Evolutionary conservation across 768 basidiomycete species (phyloP), one percentile per base, ranked within the genome.

Genomic region (Calocybe cyanea): DNA sequence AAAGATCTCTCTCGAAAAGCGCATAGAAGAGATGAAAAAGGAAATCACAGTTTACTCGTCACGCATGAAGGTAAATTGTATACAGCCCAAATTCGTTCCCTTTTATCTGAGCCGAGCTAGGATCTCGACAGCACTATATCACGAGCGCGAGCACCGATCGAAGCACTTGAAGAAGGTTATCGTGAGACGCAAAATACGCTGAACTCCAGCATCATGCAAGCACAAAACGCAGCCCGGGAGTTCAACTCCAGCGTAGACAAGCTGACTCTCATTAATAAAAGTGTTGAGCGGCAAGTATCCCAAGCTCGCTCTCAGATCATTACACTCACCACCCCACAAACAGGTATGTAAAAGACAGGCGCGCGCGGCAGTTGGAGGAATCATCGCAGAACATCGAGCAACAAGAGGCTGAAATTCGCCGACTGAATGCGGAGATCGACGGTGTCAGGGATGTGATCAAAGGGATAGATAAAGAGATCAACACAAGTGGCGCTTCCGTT

Each of bases 341-440:
- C 40, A 95, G 92, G 50, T 92, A 93, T 61, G 71, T 85, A 45
- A 79, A 80, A 41, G 81, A 84, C 32, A 84, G 81, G 55, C 78
- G 81, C 24, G 77, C 71, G 2, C 75, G 78, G 17, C 65, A 74
- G 45, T 68, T 90, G 36, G 68, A 76, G 19, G 83, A 87, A 25
- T 82, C 75, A 52, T 71, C 72, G 13, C 71, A 70, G 19, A 70
- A 72, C 44, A 76, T 90, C 10, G 75, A 71, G 46, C 59, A 70
- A 38, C 64, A 60, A 17, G 69, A 71, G 40, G 49, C 47, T 4
- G 67, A 72, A 41, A 64, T 74, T 44, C 53, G 57, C 21, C 67
- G 71, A 17, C 54, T 72, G 7, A 61, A 60, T 24, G 54, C 52
- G 38, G 57, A 63, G 41, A 67, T 78, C 17, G 72, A 74, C 51